Evolutionary conservation across 208 protist genomes (phyloP).

Genomic region (Strigomonas oncopelti): DNA sequence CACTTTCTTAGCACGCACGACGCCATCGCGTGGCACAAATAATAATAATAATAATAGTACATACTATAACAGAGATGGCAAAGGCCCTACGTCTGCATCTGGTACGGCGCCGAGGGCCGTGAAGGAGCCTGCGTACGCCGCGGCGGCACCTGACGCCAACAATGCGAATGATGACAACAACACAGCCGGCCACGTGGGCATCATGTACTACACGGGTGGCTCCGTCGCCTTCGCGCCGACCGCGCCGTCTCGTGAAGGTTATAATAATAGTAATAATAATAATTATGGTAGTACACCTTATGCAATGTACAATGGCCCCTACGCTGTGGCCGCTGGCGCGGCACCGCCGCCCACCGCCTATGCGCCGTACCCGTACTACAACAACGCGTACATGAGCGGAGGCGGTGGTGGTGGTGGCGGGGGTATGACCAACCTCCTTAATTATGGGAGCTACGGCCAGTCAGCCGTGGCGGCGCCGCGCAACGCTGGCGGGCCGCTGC

Average conservation of each 20-base stretch:
- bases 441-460: too few relatives aligned
- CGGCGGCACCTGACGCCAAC: not conserved
- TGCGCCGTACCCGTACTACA: too few relatives aligned
- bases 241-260: not conserved
- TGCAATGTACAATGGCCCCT: too few relatives aligned
- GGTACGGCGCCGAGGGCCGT: not conserved
- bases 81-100: not conserved
- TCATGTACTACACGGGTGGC: not conserved
- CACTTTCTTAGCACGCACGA: too few relatives aligned
- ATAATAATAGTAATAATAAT: conserved; percentile 8
- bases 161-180: not conserved
- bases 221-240: not conserved
- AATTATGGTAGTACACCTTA: not conserved
- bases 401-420: too few relatives aligned
- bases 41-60: conserved; percentile 10
- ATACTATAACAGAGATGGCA: not conserved
- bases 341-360: too few relatives aligned
- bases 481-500: too few relatives aligned
- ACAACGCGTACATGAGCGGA: too few relatives aligned
- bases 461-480: too few relatives aligned
- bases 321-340: too few relatives aligned
- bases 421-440: too few relatives aligned
- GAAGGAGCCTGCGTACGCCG: not conserved
- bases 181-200: not conserved
- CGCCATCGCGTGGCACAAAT: too few relatives aligned